Evolutionary conservation across 2,329 filamentous ascomycete species (phyloP), one percentile per base, ranked within the genome.

Genomic region (Colletotrichum ledebouriae): DNA sequence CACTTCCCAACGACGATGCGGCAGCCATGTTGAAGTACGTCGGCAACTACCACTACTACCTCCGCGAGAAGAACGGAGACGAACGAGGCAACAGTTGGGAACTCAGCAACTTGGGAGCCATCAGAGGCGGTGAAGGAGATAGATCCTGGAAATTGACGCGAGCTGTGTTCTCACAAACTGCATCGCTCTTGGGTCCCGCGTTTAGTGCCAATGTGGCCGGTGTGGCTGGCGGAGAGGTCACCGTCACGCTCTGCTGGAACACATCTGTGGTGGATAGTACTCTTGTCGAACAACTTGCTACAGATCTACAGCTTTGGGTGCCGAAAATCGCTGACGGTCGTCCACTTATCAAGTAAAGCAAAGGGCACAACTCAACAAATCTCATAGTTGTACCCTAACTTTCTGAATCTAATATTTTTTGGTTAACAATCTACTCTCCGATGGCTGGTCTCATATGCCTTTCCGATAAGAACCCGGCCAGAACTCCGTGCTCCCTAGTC

Each of bases 71-170:
- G 71, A 73, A 86, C 15, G 85, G 85, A 1, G 74, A 77, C 60
- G 72, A 76, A 12, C 80, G 85, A 10, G 73, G 77, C 2, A 72
- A 72, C 3, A 82, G 84, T 1, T 88, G 85, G 82, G 83, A 84
- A 69, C 72, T 88, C 4, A 87, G 83, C 68, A 89, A 88, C 72
- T 67, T 87, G 5, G 86, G 87, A 1, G 77, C 77, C 13, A 72
- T 84, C n/a, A 72, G 76, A 5, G 63, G 70, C 47, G 6, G 71
- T 10, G 37, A 61, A 52, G 22, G 50, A 1, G 67, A 41, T 2
- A 67, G 63, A 1, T 65, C 52, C 3, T 82, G 80, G 79, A 72
- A 69, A 3, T 79, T 87, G 25, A 77, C 78, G 4, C 79, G 83
- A n/a, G 74, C 79, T 17, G 71, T 87, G 13, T 87, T 88, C 72